Conservation (phyloP, 768 basidiomycete genomes). For the Mycena rebaudengoi region DNA sequence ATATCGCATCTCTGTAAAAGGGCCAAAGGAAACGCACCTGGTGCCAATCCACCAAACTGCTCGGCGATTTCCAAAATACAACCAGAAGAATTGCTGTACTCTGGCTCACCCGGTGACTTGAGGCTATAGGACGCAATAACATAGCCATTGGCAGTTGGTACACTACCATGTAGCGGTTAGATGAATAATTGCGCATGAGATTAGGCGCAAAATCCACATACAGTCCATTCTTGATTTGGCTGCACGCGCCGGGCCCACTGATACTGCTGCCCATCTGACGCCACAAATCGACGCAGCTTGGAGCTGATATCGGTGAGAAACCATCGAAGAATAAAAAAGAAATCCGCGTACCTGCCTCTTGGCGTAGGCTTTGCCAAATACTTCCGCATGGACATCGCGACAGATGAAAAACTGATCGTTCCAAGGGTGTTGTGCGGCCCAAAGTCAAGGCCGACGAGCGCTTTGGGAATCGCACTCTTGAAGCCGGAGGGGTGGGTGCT, state of each 20-base stretch:
- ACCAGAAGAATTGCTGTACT: conserved; percentile 62
- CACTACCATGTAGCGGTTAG: conserved; percentile 49
- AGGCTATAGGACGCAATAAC: conserved; percentile 69
- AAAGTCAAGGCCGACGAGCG: conserved; percentile 61
- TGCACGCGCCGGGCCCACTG: conserved; percentile 61
- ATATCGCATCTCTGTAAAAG: not conserved
- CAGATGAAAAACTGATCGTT: conserved; percentile 54
- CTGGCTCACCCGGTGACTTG: conserved; percentile 62
- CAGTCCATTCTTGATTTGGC: conserved; percentile 70
- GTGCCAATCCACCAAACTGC: conserved; percentile 60
- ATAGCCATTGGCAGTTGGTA: conserved; percentile 56
- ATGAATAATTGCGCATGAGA: not conserved
- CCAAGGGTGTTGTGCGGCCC: conserved; percentile 60
- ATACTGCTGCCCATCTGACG: conserved; percentile 68
- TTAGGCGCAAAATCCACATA: conserved; percentile 43
- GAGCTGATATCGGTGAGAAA: conserved; percentile 40
- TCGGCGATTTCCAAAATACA: conserved; percentile 73
- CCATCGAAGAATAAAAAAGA: conserved; percentile 6
- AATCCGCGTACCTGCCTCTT: conserved; percentile 56
- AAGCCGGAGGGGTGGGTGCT: conserved; percentile 44
- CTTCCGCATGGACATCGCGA: conserved; percentile 54
- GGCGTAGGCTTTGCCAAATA: conserved; percentile 57
- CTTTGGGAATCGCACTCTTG: conserved; percentile 36
- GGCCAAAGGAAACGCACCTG: conserved; percentile 50
- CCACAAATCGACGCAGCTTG: conserved; percentile 60